Base-by-base conservation (phyloP, 2,329 filamentous ascomycete genomes). In the Waltergamsia citrina region DNA sequence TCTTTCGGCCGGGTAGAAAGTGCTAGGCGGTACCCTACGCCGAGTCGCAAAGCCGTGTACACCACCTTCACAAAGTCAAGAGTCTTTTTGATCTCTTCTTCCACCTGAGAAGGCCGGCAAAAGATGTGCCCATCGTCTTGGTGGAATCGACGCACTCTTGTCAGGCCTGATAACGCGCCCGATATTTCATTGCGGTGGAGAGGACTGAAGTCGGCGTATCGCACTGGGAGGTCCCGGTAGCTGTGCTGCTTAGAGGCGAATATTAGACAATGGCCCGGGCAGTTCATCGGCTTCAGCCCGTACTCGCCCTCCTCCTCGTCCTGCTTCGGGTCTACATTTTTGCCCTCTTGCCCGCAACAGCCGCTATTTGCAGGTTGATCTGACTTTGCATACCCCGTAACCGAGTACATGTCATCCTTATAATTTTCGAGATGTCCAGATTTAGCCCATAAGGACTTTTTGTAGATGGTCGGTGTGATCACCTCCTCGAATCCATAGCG, bases 111-210 rank as follows among this genome's bases (percentile, higher is more conserved):
- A 6, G 81, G 82, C 2, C 82, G 75, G 54, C 86, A 93, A 56
- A 94, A 94, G 41, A 94, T 92, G 56, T 94, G 86, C 6, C 83
- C 84, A 52, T 94, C 86, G 52, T 94, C 87, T 52, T 94, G 87
- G 56, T 92, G 85, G 56, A 94, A 94, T 15, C 86, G 74, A 22
- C 86, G 74, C 32, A 94, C 85, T 38, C 87, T 76, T 4, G 86
- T 94, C 38, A 94, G 63, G 11, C 86, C 87, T 32, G 78, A 85
- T 32, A 94, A 60, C 0, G 86, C 78, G 2, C 87, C 86, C 0
- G 84, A 88, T 6, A 85, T 69, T 56, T 94, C 86, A 52, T 94
- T 93, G 30, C 87, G 71, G 54, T 92, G 85, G n/a, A 93, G 66
- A 2, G 85, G 77, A 48, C 84, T 85, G 50, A 94, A 94, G 55